phyloP scores from a whole-genome alignment of 2,329 filamentous ascomycete species.

The Penicillium sp. region DNA sequence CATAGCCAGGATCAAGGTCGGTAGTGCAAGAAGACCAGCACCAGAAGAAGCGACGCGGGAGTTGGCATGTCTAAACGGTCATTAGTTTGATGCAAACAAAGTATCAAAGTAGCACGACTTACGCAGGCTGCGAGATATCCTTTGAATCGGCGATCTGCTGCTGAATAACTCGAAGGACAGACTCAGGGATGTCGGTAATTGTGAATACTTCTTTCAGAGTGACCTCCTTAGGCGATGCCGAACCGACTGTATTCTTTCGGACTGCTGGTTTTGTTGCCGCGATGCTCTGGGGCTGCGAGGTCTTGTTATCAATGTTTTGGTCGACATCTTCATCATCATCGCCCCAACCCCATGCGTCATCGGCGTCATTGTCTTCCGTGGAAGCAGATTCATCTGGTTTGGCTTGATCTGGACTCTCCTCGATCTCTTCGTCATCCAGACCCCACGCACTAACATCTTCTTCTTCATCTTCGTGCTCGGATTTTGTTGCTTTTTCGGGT shows the following conservation, averaged over 20 bases:
- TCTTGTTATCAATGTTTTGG: conserved; percentile 24
- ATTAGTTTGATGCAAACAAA: conserved; percentile 19
- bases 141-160: conserved; percentile 45
- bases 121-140: conserved; percentile 38
- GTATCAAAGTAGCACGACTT: conserved; percentile 20
- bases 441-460: conserved; percentile 53
- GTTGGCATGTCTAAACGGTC: conserved; percentile 29
- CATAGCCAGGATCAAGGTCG: conserved; percentile 51
- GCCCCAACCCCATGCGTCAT: conserved; percentile 83
- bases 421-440: conserved; percentile 46
- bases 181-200: conserved; percentile 82
- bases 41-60: conserved; percentile 44
- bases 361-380: conserved; percentile 39
- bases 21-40: conserved; percentile 46
- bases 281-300: conserved; percentile 20
- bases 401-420: conserved; percentile 29
- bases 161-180: conserved; percentile 55
- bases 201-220: conserved; percentile 82
- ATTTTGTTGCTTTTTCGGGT: conserved; percentile 15
- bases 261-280: conserved; percentile 23
- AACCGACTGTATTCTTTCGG: conserved; percentile 17
- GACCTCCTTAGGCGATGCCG: conserved; percentile 57
- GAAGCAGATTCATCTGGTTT: conserved; percentile 14
- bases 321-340: conserved; percentile 57
- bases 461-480: conserved; percentile 38